phyloP scores from a whole-genome alignment of 2,329 filamentous ascomycete species.

The Akanthomyces lecanii region DNA sequence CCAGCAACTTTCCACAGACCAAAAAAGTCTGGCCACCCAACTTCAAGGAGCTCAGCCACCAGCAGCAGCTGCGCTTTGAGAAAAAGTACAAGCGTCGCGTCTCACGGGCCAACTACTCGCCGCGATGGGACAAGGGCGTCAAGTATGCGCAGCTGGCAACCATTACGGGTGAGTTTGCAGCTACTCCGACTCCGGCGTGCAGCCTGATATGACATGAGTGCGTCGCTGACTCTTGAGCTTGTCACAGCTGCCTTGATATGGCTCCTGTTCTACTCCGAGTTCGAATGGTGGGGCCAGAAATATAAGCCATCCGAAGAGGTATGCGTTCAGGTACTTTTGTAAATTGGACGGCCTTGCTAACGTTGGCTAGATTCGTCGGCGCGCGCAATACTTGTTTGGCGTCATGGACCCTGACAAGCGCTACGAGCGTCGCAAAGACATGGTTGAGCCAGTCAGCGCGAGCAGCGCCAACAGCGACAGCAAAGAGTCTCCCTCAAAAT shows the following conservation, averaged over 20 bases:
- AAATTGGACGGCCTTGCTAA: background rate
- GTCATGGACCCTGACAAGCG: conserved; percentile 38
- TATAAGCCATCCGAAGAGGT: conserved; percentile 42
- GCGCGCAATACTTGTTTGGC: conserved; percentile 37
- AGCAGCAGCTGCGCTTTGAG: conserved; percentile 75
- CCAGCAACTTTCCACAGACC: conserved; percentile 57
- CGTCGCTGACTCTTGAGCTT: conserved; percentile 15
- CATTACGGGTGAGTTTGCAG: conserved; percentile 47
- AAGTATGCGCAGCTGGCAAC: conserved; percentile 60
- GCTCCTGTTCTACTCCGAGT: conserved; percentile 40
- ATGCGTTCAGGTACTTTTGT: background rate
- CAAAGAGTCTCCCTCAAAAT: conserved; percentile 26
- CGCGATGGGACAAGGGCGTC: conserved; percentile 60
- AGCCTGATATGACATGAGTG: background rate
- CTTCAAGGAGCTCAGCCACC: conserved; percentile 62
- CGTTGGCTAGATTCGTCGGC: conserved; percentile 31
- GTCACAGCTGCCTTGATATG: conserved; percentile 34
- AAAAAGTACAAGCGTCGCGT: conserved; percentile 71
- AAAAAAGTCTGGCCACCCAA: conserved; percentile 77
- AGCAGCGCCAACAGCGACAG: conserved; percentile 21
- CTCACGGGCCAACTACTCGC: conserved; percentile 56
- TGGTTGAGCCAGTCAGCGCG: conserved; percentile 27
- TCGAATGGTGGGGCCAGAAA: conserved; percentile 40
- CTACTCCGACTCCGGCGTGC: background rate
- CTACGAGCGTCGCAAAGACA: conserved; percentile 38